Conservation (phyloP, 805 yeast genomes). For the Starmerella vaccinii region DNA sequence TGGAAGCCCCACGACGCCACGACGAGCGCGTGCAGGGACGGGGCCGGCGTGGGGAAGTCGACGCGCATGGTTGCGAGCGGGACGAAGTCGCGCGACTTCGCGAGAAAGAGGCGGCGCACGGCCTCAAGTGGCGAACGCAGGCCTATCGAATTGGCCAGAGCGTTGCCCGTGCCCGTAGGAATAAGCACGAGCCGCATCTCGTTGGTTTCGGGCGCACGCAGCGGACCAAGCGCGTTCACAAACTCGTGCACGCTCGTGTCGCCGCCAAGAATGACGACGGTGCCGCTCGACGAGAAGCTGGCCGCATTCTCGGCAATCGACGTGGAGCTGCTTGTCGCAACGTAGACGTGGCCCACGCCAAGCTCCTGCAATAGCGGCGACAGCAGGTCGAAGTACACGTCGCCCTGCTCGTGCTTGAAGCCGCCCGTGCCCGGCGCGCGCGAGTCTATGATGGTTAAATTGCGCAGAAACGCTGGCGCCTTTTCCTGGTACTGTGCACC, state of each 20-base stretch:
- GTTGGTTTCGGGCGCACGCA: slow-evolving; percentile 6
- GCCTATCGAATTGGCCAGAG: slow-evolving; percentile 56
- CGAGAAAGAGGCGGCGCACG: slow-evolving; percentile 25
- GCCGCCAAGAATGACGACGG: slow-evolving; percentile 63
- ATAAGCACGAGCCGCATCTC: slow-evolving; percentile 31
- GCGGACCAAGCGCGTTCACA: slow-evolving; percentile 40
- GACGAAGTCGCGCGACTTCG: slow-evolving; percentile 10
- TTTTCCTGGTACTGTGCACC: slow-evolving; percentile 11
- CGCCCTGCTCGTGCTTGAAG: slow-evolving; percentile 7
- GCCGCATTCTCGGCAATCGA: slow-evolving; percentile 30
- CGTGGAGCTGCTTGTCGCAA: slow-evolving; percentile 29
- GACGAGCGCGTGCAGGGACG: slow-evolving; percentile 38
- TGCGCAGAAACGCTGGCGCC: slow-evolving; percentile 24
- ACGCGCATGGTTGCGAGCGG: slow-evolving; percentile 41
- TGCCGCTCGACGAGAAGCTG: slow-evolving; percentile 29
- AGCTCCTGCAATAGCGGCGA: slow-evolving; percentile 31
- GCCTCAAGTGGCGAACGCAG: slow-evolving; percentile 26
- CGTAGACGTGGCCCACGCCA: slow-evolving; percentile 30
- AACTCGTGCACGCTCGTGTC: slow-evolving; percentile 79
- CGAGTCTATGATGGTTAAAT: slow-evolving; percentile 31
- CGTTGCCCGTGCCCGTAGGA: slow-evolving; percentile 85
- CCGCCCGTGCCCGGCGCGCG: slow-evolving; percentile 27
- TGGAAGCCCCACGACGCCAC: slow-evolving; percentile 82
- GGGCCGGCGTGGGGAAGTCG: slow-evolving; percentile 33
- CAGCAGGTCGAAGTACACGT: slow-evolving; percentile 27